Evolutionary conservation across 345 rosid genomes (phyloP), one percentile per base, ranked within the genome.

Genomic region (Jatropha curcas): DNA sequence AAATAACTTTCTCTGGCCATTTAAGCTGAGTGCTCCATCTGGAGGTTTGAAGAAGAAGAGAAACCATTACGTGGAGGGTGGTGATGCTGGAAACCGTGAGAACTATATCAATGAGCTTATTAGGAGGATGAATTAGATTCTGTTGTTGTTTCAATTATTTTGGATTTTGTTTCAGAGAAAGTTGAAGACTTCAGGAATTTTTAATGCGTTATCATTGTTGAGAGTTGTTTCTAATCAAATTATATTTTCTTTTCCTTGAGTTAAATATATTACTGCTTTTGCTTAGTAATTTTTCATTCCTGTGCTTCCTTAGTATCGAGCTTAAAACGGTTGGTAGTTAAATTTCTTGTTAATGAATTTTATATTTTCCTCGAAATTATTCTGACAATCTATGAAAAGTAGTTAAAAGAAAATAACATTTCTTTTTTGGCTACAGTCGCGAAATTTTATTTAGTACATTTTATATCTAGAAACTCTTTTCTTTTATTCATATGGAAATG

Each of bases 21-120:
- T 92, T 31, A 85, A 92, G 79, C 84, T 92, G 27, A 90, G 86
- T 82, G 93, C 92, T 20, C 97, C 97, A 3, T 74, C 87, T 56
- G 93, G 95, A 68, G 97, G 95, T 19, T 78, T 90, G 72, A 84
- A 89, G 87, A 88, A 87, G 85, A 89, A 89, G 82, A 88, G 97
- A 71, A 92, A 90, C 75, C 97, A 92, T 67, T 92, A 89, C 28
- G 95, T 90, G 6, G 94, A 92, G 75, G 98, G 98, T 1, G 98
- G 97, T 14, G 98, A 94, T 78, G 97, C 97, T 1, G 97, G 97
- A 63, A 92, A 92, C 78, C 75, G 97, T 4, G 97, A 93, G 72
- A 79, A 89, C 74, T 90, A 82, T 77, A 86, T 93, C 81, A 93
- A 91, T 11, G 94, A 90, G 82, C 91, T 90, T 68, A 85, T 76